Percentiles rank a stretch among this genome's conserved stretches.
phyloP scores from a whole-genome alignment of 1,139 yeast genomes.

The Pichia cactophila region DNA sequence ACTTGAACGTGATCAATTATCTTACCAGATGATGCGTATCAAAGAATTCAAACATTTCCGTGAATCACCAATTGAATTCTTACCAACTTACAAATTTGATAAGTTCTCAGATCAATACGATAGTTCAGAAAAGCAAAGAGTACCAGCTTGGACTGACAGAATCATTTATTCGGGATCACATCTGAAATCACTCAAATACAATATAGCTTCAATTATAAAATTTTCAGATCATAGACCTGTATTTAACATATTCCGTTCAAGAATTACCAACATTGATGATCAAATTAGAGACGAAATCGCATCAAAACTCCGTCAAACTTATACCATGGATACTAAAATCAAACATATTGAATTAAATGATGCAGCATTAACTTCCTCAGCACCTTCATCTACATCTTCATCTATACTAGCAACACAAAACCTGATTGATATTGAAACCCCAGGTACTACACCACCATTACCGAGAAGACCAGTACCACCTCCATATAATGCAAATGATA shows the following conservation, averaged over 20 bases:
- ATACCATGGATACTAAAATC: constrained; percentile 27
- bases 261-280: constrained; percentile 59
- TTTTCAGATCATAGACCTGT: constrained; percentile 93
- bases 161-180: constrained; percentile 56
- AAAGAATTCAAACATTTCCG: constrained; percentile 44
- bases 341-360: constrained; percentile 25
- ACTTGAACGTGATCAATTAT: constrained; percentile 69
- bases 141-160: constrained; percentile 97
- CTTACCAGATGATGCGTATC: constrained; percentile 61
- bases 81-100: constrained; percentile 92
- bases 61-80: constrained; percentile 69
- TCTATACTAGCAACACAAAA: constrained; percentile 15
- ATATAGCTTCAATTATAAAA: constrained; percentile 45
- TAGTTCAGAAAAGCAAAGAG: constrained; percentile 82
- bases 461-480: constrained; percentile 23
- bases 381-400: constrained; percentile 12
- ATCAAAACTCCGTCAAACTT: constrained; percentile 44
- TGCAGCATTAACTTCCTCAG: constrained; percentile 12
- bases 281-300: constrained; percentile 41
- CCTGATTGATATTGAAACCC: constrained; percentile 21
- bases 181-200: constrained; percentile 51
- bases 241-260: constrained; percentile 62
- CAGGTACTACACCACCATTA: constrained; percentile 13
- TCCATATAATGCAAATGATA: constrained; percentile 18
- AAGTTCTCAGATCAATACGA: constrained; percentile 73